A percentile compares a stretch with the other conserved stretches of the same genome.
Evolutionary conservation across 1,284 basidiomycete genomes (phyloP).

Genomic region (Meripilus lineatus): DNA sequence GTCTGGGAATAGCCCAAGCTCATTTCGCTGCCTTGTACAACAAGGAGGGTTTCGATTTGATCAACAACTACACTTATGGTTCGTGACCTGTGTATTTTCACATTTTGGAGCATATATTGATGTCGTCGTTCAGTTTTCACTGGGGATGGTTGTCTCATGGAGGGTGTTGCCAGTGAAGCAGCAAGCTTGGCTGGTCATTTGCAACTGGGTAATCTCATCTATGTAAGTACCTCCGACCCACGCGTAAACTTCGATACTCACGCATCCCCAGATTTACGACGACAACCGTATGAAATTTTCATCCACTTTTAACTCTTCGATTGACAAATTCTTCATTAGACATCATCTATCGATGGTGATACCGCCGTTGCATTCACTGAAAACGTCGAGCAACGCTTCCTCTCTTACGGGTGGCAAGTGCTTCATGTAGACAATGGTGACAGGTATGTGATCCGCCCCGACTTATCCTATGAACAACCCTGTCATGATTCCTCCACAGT

Average conservation of each 20-base stretch:
- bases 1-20: slow-evolving; percentile 89
- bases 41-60: slow-evolving; percentile 78
- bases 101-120: slow-evolving; percentile 13
- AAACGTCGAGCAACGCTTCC: slow-evolving; percentile 85
- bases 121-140: slow-evolving; percentile 58
- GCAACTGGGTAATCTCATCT: slow-evolving; percentile 89
- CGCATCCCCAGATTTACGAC: slow-evolving; percentile 66
- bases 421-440: slow-evolving; percentile 83
- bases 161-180: slow-evolving; percentile 90
- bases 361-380: slow-evolving; percentile 93
- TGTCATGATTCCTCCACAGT: slow-evolving; percentile 30
- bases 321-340: slow-evolving; percentile 39
- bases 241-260: slow-evolving; percentile 1
- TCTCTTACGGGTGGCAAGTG: slow-evolving; percentile 93
- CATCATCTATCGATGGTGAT: slow-evolving; percentile 95
- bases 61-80: slow-evolving; percentile 92
- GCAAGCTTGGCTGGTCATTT: slow-evolving; percentile 91
- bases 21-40: slow-evolving; percentile 89
- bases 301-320: slow-evolving; percentile 2
- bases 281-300: slow-evolving; percentile 61
- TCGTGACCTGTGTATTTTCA: slow-evolving; percentile 12
- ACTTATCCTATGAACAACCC: background rate
- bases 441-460: slow-evolving; percentile 42
- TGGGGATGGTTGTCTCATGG: slow-evolving; percentile 95
- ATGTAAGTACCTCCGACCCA: slow-evolving; percentile 43